A percentile compares a stretch with the other conserved stretches of the same genome.
These are phyloP conservation scores for Balansia obtecta DNA, from an alignment of 2,329 filamentous ascomycete genomes.

Conservation along the genomic window DNA sequence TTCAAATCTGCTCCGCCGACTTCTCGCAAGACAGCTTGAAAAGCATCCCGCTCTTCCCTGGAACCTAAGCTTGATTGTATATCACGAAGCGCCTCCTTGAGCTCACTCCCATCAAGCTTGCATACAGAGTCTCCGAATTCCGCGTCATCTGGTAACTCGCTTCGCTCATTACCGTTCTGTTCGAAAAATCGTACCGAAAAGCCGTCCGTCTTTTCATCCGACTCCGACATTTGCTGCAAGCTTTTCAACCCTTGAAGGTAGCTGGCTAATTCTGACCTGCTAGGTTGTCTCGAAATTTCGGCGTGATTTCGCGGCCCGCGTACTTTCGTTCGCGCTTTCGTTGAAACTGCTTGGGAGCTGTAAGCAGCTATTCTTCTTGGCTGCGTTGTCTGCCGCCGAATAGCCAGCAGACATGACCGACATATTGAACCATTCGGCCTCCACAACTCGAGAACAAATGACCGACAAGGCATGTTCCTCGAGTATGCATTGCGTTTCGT, in stretches of 20 bases:
- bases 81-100: conserved; percentile 24
- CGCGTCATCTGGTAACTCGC: conserved; percentile 25
- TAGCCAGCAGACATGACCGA: conserved; percentile 22
- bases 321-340: conserved; percentile 9
- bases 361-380: conserved; percentile 20
- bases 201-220: conserved; percentile 9
- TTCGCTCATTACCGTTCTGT: conserved; percentile 25
- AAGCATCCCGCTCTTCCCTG: conserved; percentile 20
- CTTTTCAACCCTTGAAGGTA: conserved; percentile 17
- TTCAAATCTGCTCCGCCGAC: conserved; percentile 18
- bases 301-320: conserved; percentile 8
- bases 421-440: conserved; percentile 24
- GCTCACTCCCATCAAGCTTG: conserved; percentile 21
- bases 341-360: conserved; percentile 18
- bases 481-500: not conserved
- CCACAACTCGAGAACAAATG: conserved; percentile 22
- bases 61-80: conserved; percentile 26
- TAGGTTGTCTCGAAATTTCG: conserved; percentile 13
- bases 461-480: conserved; percentile 23
- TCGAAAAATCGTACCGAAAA: conserved; percentile 36
- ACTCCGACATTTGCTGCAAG: conserved; percentile 11
- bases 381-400: conserved; percentile 16
- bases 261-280: conserved; percentile 14
- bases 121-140: conserved; percentile 28
- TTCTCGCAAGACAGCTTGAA: conserved; percentile 22